Base-by-base conservation (phyloP, 176 grass and related monocot species). In the Triticum dicoccoides region DNA sequence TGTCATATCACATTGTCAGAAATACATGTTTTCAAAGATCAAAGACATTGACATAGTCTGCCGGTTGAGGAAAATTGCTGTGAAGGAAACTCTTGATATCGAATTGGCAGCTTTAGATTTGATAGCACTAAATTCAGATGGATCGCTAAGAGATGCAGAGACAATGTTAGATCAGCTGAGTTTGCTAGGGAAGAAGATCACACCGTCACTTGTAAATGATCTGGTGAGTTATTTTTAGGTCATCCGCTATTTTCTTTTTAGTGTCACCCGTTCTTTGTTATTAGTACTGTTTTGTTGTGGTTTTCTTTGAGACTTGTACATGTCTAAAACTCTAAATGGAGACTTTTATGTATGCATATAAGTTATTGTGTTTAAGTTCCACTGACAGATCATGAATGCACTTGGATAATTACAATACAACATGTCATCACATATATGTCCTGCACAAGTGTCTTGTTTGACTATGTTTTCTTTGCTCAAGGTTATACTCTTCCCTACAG, bases 81-180 rank as follows among this genome's bases (percentile, higher is more conserved):
- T 80, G 33, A 85, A 91, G 68, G 95, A 98, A 85, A 90, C 88
- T 81, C 74, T 98, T 86, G 91, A 95, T 85, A 78, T 93, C 86
- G 93, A 98, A 87, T 84, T 95, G 85, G 93, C 94, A 14, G 95
- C 95, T 86, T 82, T 98, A 83, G 89, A 98, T 92, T 93, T 93
- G 45, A 93, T 98, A 70, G 93, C 95, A 0, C 35, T 93, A 58
- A 95, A 98, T 88, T 98, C 93, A 73, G 91, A 98, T 47, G 95
- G 95, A 42, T 98, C 93, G n/a, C 86, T 95, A 69, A 90, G 91
- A 84, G 95, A 98, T 89, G 95, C 95, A 83, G 95, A 95, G 85
- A 93, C 91, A 78, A 98, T 95, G 95, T 85, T 98, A 85, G 95
- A 98, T 83, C 95, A 98, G 80, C 68, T 98, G 67, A 95, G 95